These are phyloP conservation scores for Yamadazyma spencermartinsiae DNA, from an alignment of 1,139 yeast genomes.

Conservation along the genomic window DNA sequence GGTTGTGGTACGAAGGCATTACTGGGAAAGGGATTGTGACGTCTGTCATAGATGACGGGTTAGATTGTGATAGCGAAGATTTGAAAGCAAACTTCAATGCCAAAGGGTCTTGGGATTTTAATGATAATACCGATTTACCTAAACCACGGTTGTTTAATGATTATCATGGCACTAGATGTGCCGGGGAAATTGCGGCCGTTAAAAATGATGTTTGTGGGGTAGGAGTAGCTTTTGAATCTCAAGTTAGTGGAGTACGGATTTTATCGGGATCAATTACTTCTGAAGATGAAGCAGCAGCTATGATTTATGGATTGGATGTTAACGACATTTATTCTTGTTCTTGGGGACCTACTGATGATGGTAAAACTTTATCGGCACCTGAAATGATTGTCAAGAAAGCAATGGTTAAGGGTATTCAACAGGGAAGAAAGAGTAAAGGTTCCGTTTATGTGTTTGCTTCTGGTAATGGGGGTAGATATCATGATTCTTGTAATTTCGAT, in stretches of 20 bases:
- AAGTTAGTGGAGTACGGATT: constrained; percentile 88
- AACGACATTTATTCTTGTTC: constrained; percentile 96
- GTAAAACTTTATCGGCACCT: constrained; percentile 83
- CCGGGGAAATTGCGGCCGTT: constrained; percentile 94
- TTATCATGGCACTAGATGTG: constrained; percentile 96
- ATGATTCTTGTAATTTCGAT: constrained; percentile 94
- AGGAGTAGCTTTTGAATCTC: constrained; percentile 87
- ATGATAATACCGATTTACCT: constrained; percentile 73
- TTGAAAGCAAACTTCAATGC: constrained; percentile 67
- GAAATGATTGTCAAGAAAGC: constrained; percentile 77
- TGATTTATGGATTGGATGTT: constrained; percentile 73
- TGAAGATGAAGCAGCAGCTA: constrained; percentile 88
- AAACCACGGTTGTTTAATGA: constrained; percentile 81
- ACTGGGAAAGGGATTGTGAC: constrained; percentile 83
- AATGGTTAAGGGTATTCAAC: constrained; percentile 76
- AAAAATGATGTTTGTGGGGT: constrained; percentile 89
- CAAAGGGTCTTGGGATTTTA: constrained; percentile 89
- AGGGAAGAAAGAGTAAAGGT: constrained; percentile 83
- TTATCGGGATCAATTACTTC: constrained; percentile 76
- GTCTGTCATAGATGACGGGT: constrained; percentile 93
- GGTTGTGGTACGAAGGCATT: constrained; percentile 79
- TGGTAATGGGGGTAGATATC: constrained; percentile 86
- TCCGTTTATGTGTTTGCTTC: constrained; percentile 92
- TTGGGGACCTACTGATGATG: constrained; percentile 99
- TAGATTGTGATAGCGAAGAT: constrained; percentile 79